Evolutionary conservation across 257 asterid species (phyloP).

Genomic region (Verbena officinalis): DNA sequence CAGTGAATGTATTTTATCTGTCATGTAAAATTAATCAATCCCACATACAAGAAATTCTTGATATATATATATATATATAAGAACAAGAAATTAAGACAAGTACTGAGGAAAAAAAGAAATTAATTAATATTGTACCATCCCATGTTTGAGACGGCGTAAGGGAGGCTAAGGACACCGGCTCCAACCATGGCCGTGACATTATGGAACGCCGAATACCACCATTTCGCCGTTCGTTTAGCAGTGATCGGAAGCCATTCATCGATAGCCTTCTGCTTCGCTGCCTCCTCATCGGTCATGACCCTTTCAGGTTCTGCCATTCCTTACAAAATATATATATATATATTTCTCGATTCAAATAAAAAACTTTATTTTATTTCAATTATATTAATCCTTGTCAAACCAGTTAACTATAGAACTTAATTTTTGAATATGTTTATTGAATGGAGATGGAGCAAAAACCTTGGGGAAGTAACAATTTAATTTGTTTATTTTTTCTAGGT

Average conservation of each 20-base stretch:
- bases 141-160: constrained; percentile 60
- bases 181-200: constrained; percentile 92
- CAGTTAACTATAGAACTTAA: not conserved
- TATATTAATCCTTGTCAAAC: not conserved
- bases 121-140: constrained; percentile 86
- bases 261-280: constrained; percentile 41
- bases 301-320: constrained; percentile 20
- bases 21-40: too few relatives aligned
- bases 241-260: constrained; percentile 78
- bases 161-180: constrained; percentile 73
- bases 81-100: not conserved
- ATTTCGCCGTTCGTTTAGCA: constrained; percentile 56
- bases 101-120: not conserved
- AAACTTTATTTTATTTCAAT: not conserved
- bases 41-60: too few relatives aligned
- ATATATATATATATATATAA: not conserved
- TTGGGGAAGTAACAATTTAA: not conserved
- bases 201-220: constrained; percentile 76
- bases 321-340: too few relatives aligned
- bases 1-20: too few relatives aligned
- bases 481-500: not conserved
- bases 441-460: not conserved
- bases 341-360: too few relatives aligned
- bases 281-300: constrained; percentile 24
- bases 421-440: not conserved